Base-by-base conservation (phyloP, 257 asterid genomes). In the Vinca minor region DNA sequence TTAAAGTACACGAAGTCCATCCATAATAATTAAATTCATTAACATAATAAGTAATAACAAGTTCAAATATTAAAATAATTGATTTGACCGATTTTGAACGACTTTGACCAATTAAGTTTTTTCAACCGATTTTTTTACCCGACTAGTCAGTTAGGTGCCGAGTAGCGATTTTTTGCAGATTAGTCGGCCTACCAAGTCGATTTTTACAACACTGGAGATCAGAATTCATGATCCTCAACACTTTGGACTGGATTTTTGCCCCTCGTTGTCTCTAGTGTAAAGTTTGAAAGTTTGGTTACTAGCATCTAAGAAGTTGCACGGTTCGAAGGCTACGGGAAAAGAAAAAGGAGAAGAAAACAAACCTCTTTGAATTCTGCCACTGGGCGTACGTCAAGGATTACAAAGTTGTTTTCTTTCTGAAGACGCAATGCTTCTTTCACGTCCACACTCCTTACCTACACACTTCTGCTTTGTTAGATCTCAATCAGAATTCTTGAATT, bases 301-400 rank as follows among this genome's bases (percentile, higher is more conserved):
- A n/a, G 17, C 26, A 60, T 11, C 20, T 13, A 14, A 1, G 23
- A 12, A 68, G 31, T 13, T 13, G 36, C 26, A 23, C n/a, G 41
- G 38, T 59, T 52, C 31, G 36, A 52, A 23, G 11, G 50, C 21
- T 13, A 7, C 5, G 53, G 17, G 1, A 54, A 45, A 44, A 8
- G 4, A 18, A n/a, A 45, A 20, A 4, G 8, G 44, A 28, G 9
- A 25, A 31, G n/a, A 15, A 18, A 29, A 49, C 69, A 54, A 18
- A 88, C 98, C 95, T 88, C 90, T 77, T 86, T 88, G 81, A 73
- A 91, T 71, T 88, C 98, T 48, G 98, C 95, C 64, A 83, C 98
- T 21, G 96, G 98, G 61, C 98, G 82, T 52, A 91, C 96, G 49
- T 88, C 96, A 62, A 91, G 96, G 69, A 91, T 85, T 50, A 91